Conservation (phyloP, 129 eudicot species). For the Flaveria robusta region DNA sequence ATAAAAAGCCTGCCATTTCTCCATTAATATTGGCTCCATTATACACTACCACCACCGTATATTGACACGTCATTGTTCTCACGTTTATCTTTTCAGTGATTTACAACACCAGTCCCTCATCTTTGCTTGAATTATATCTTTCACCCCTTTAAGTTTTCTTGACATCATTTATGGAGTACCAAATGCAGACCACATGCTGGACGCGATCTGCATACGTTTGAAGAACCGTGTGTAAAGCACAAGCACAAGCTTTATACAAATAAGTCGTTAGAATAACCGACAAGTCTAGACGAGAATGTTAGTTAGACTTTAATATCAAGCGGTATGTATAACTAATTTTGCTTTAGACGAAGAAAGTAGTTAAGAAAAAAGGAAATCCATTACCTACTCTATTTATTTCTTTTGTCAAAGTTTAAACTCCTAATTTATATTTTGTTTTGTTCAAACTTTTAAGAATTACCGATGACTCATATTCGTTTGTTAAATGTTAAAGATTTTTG, state of each 20-base stretch:
- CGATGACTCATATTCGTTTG: not conserved
- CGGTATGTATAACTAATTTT: no score
- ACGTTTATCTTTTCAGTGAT: not conserved
- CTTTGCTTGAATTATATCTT: not conserved
- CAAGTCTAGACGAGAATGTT: no score
- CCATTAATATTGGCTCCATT: slow-evolving; percentile 16
- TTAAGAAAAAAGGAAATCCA: no score
- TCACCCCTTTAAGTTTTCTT: not conserved
- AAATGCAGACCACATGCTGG: not conserved
- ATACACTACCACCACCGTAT: slow-evolving; percentile 31
- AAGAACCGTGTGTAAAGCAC: no score
- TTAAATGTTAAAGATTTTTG: not conserved
- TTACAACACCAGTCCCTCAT: slow-evolving; percentile 1
- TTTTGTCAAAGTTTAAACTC: no score
- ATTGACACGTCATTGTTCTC: slow-evolving; percentile 19
- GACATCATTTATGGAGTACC: not conserved
- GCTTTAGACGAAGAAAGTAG: no score
- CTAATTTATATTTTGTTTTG: not conserved
- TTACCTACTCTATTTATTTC: no score
- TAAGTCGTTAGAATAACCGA: no score
- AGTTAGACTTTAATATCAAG: no score
- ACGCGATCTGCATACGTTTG: no score
- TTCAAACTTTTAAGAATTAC: not conserved
- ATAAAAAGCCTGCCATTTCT: slow-evolving; percentile 35
- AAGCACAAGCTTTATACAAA: no score